phyloP scores from a whole-genome alignment of 805 yeast genomes.

The Schwanniomyces occidentalis region DNA sequence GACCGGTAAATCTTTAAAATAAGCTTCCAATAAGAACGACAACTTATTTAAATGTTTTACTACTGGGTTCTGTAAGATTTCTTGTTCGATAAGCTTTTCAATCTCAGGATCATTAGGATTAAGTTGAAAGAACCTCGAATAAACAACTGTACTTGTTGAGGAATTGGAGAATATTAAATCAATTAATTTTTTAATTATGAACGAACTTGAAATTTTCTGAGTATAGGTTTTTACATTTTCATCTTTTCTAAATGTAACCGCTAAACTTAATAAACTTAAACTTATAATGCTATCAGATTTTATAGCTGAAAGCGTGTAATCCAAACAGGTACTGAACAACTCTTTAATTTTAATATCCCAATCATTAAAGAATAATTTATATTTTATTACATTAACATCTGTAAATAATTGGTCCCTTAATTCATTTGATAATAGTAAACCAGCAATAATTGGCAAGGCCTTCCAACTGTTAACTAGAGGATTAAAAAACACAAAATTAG shows the following conservation, averaged over 20 bases:
- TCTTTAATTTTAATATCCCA: slow-evolving; percentile 30
- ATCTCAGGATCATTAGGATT: slow-evolving; percentile 10
- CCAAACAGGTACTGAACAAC: slow-evolving; percentile 30
- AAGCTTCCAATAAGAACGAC: slow-evolving; percentile 45
- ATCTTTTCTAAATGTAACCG: slow-evolving; percentile 29
- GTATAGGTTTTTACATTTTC: slow-evolving; percentile 20
- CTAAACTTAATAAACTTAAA: slow-evolving; percentile 35
- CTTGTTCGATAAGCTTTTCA: slow-evolving; percentile 11
- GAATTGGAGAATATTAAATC: slow-evolving; percentile 21
- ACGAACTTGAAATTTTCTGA: slow-evolving; percentile 12
- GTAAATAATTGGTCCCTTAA: slow-evolving; percentile 34
- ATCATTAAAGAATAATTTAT: slow-evolving; percentile 32
- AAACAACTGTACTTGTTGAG: slow-evolving; percentile 11
- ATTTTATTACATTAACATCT: slow-evolving; percentile 23
- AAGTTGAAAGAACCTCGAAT: slow-evolving; percentile 16
- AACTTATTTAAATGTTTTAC: slow-evolving; percentile 50
- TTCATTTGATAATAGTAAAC: slow-evolving; percentile 40
- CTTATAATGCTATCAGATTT: slow-evolving; percentile 23
- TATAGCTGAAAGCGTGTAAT: slow-evolving; percentile 21
- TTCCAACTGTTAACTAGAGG: slow-evolving; percentile 43
- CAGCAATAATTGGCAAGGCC: slow-evolving; percentile 47
- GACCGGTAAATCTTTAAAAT: slow-evolving; percentile 19
- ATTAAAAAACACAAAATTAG: slow-evolving; percentile 28
- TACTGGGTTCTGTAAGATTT: slow-evolving; percentile 37
- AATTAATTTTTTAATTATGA: slow-evolving; percentile 14